A percentile compares a stretch with the other conserved stretches of the same genome.
These are phyloP conservation scores for Penicillium paneum DNA, from an alignment of 2,329 filamentous ascomycete species.

Conservation along the genomic window DNA sequence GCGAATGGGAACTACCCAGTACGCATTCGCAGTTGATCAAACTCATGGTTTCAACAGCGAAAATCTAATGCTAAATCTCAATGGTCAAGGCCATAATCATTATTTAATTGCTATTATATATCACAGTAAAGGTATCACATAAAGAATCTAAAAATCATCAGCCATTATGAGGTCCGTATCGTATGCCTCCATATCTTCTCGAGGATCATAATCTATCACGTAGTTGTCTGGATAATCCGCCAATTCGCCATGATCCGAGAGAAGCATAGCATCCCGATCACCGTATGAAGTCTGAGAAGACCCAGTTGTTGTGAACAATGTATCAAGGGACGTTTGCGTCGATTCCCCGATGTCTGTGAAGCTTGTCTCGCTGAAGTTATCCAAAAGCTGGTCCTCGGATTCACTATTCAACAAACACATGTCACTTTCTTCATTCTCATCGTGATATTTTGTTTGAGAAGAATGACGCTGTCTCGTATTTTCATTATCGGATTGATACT, in stretches of 20 bases:
- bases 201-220: background rate
- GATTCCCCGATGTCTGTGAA: slow-evolving; percentile 11
- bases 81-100: background rate
- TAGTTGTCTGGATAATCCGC: background rate
- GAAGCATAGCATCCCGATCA: slow-evolving; percentile 1
- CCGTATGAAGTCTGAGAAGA: background rate
- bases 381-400: slow-evolving; percentile 8
- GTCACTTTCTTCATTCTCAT: background rate
- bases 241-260: background rate
- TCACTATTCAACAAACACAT: background rate
- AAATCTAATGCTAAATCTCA: background rate
- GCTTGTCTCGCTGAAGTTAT: slow-evolving; percentile 10
- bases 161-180: slow-evolving; percentile 3
- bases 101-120: background rate
- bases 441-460: background rate
- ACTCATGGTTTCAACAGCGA: no score
- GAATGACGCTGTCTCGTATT: background rate
- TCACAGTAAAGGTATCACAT: background rate
- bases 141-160: background rate
- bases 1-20: no score
- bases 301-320: background rate
- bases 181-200: background rate
- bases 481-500: background rate
- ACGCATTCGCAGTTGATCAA: no score
- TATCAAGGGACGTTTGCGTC: slow-evolving; percentile 11